These are phyloP conservation scores for Anacardium occidentale DNA, from an alignment of 345 rosid species.

Conservation along the genomic window DNA sequence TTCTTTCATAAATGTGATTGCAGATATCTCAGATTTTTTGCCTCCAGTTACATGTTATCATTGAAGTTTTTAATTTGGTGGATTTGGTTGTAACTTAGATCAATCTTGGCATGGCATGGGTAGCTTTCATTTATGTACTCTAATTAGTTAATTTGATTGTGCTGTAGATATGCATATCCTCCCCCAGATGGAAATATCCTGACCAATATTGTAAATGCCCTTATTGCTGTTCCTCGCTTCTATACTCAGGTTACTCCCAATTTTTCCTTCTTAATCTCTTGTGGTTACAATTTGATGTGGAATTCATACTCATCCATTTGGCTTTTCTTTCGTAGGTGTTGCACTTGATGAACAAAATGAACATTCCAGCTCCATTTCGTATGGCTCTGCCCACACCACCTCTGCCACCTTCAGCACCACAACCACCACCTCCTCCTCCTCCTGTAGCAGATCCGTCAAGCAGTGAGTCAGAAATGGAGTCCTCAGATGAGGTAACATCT, in stretches of 20 bases:
- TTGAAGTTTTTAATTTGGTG: not conserved
- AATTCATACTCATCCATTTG: not conserved
- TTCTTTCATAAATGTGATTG: conserved; percentile 8
- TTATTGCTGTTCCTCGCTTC: conserved; percentile 90
- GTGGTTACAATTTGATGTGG: not conserved
- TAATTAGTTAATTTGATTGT: conserved; percentile 11
- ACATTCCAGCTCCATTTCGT: conserved; percentile 95
- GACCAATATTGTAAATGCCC: conserved; percentile 94
- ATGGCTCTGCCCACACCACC: conserved; percentile 94
- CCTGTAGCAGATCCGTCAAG: conserved; percentile 50
- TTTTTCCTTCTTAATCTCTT: conserved; percentile 5
- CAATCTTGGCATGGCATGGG: conserved; percentile 7
- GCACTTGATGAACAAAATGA: conserved; percentile 99
- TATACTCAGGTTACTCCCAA: conserved; percentile 74
- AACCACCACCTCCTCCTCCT: conserved; percentile 37
- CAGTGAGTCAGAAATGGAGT: conserved; percentile 92
- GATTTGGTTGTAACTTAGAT: not conserved
- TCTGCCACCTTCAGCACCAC: conserved; percentile 60
- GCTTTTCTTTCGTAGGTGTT: conserved; percentile 50
- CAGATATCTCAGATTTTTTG: too few species aligned
- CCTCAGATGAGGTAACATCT: conserved; percentile 70
- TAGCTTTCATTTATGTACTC: conserved; percentile 14
- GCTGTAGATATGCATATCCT: conserved; percentile 90
- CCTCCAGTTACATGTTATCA: not conserved
- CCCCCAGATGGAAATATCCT: conserved; percentile 95